A percentile compares a stretch with the other conserved stretches of the same genome.
These are phyloP conservation scores for Cyclostephanos tholiformis DNA, from an alignment of 108 stramenopile species.

Conservation along the genomic window DNA sequence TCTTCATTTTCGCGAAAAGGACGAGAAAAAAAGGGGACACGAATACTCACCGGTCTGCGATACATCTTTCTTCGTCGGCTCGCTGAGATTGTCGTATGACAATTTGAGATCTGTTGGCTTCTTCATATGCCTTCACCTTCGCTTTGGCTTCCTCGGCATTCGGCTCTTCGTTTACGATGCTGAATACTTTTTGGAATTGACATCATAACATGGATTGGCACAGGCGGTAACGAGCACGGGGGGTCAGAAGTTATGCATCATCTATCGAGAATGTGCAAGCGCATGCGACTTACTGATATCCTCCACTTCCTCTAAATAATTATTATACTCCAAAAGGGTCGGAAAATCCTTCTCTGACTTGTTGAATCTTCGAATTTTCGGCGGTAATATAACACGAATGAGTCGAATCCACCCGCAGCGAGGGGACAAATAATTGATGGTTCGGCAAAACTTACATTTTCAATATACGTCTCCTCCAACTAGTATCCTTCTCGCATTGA, in stretches of 20 bases:
- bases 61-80: slow-evolving; percentile 86
- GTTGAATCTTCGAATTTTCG: slow-evolving; percentile 54
- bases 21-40: not conserved
- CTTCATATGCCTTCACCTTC: slow-evolving; percentile 78
- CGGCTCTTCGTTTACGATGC: slow-evolving; percentile 89
- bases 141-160: slow-evolving; percentile 86
- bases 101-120: slow-evolving; percentile 74
- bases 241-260: not conserved
- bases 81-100: slow-evolving; percentile 86
- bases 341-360: slow-evolving; percentile 80
- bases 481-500: slow-evolving; percentile 83
- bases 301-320: slow-evolving; percentile 90
- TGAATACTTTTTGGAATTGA: slow-evolving; percentile 46
- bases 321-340: slow-evolving; percentile 81
- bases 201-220: not conserved
- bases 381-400: not conserved
- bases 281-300: slow-evolving; percentile 58
- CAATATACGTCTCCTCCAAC: slow-evolving; percentile 79
- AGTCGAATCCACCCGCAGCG: not conserved
- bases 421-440: slow-evolving; percentile 1
- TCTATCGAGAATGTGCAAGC: not conserved
- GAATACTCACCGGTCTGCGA: slow-evolving; percentile 64
- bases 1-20: not conserved
- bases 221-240: not conserved
- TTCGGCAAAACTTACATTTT: slow-evolving; percentile 51